phyloP scores from a whole-genome alignment of 106 monocot genomes.

The Dactylorhiza incarnata region DNA sequence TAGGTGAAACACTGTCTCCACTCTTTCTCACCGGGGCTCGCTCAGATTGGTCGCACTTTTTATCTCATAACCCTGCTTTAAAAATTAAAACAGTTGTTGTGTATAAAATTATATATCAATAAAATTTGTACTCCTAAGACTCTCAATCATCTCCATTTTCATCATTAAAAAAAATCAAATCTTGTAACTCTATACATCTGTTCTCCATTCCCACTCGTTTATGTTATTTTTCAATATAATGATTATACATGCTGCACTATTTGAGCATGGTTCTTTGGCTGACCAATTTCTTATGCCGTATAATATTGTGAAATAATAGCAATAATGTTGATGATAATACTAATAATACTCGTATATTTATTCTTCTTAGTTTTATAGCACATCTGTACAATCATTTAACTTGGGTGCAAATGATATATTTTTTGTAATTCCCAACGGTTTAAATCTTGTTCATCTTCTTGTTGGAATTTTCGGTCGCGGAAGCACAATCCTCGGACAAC shows the following conservation, averaged over 20 bases:
- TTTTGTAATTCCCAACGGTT: no score
- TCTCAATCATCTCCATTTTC: background rate
- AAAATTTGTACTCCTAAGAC: background rate
- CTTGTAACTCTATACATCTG: background rate
- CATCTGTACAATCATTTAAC: no score
- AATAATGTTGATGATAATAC: no score
- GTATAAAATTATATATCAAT: background rate
- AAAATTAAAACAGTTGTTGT: background rate
- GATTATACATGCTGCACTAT: background rate
- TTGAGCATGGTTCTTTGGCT: background rate
- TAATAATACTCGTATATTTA: no score
- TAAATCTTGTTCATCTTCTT: no score
- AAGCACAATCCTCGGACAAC: no score
- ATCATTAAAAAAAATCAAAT: background rate
- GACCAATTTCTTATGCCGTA: background rate
- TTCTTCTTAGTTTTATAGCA: no score
- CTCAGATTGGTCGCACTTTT: background rate
- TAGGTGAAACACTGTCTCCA: background rate
- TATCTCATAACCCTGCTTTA: background rate
- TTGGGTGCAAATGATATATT: no score
- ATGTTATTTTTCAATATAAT: background rate
- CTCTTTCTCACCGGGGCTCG: background rate
- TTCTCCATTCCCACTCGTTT: no score
- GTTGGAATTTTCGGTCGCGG: no score
- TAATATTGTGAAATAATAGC: no score